phyloP scores from a whole-genome alignment of 257 asterid genomes.

The Parsonsia alboflavescens region DNA sequence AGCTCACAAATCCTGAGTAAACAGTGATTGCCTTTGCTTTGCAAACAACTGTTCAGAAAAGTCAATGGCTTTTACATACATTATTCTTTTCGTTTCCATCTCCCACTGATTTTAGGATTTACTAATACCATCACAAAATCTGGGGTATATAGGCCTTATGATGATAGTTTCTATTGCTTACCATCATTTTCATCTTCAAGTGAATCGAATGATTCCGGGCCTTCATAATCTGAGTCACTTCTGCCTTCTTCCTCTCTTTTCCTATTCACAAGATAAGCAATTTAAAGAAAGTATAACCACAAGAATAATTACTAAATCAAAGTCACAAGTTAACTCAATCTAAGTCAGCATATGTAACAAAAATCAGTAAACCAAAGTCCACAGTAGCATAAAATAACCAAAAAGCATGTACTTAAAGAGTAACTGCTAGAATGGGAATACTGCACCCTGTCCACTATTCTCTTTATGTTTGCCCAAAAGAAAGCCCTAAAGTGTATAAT shows the following conservation, averaged over 20 bases:
- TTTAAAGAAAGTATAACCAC: background rate
- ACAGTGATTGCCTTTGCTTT: background rate
- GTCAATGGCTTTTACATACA: background rate
- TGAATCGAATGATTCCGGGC: constrained; percentile 30
- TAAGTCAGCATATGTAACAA: constrained; percentile 5
- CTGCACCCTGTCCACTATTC: background rate
- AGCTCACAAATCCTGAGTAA: background rate
- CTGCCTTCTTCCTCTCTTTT: constrained; percentile 61
- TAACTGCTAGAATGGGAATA: background rate
- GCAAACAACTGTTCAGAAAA: background rate
- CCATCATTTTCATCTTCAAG: constrained; percentile 36
- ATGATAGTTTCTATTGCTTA: constrained; percentile 6
- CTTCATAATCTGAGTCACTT: constrained; percentile 49
- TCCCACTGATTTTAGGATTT: background rate
- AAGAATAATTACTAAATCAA: background rate
- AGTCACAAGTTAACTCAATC: background rate
- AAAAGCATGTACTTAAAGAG: background rate
- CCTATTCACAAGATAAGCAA: constrained; percentile 31
- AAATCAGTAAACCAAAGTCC: background rate
- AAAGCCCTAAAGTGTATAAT: background rate
- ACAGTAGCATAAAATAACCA: background rate
- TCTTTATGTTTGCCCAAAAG: background rate
- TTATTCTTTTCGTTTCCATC: background rate
- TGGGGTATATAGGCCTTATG: background rate
- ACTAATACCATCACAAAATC: background rate